Base-by-base conservation (phyloP, 805 yeast species). In the Metschnikowia aberdeeniae region DNA sequence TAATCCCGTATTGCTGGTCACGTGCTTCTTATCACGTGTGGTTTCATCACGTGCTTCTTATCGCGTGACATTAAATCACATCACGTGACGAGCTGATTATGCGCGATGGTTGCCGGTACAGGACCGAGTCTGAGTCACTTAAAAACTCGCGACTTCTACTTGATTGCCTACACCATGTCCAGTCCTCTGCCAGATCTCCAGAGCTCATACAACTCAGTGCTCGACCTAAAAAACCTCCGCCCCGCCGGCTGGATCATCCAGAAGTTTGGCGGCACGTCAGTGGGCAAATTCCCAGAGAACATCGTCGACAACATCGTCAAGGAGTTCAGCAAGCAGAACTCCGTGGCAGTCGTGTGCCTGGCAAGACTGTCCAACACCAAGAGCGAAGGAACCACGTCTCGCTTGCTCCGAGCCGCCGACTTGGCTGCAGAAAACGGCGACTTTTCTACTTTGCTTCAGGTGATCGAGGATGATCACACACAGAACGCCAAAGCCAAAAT, bases 181-280 rank as follows among this genome's bases (percentile, higher is more conserved):
- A 39, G 46, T 17, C 48, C 54, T 1, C 45, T 49, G 3, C 63
- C 66, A n/a, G 33, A 50, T 32, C 42, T 53, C 6, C 62, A 56
- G 11, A 56, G 54, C 38, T 66, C 73, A 2, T 72, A 68, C 45
- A 70, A 68, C 44, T 70, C 75, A 2, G 73, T 72, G 34, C 60
- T 67, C 27, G 76, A 72, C 51, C 56, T 72, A 35, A 61, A 59
- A 29, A 46, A 51, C 17, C 55, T 53, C 11, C 42, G 52, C 13
- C 37, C 59, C 24, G 43, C 49, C 13, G 71, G 71, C 7, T 72
- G 76, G 76, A 53, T 71, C 34, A 59, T 93, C 6, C 99, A 93
- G 65, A 93, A 93, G 66, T 93, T 88, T 59, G 99, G 99, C 40
- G 99, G 99, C 43, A 93, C 99, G 12, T 83, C 93, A 38, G 97